These are phyloP conservation scores for Populus euphratica DNA, from an alignment of 345 rosid genomes.

Conservation along the genomic window DNA sequence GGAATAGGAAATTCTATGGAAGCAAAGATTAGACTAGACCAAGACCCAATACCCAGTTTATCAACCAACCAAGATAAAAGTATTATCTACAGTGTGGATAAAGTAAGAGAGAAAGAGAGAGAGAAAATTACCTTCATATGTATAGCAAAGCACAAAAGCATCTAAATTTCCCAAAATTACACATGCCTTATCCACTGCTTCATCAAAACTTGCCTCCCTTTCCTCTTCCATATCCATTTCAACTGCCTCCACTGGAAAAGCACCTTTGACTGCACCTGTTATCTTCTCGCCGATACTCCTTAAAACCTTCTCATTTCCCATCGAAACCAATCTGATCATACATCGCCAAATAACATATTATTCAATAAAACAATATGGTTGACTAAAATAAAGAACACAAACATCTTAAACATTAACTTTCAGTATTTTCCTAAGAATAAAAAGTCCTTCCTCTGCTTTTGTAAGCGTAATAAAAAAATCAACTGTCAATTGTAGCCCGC, in stretches of 20 bases:
- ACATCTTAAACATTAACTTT: neutral
- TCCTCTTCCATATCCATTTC: constrained; percentile 79
- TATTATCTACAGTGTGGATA: neutral
- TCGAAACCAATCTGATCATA: constrained; percentile 60
- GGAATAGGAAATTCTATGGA: neutral
- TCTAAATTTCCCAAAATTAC: constrained; percentile 52
- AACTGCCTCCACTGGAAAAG: constrained; percentile 47
- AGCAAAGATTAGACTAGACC: neutral
- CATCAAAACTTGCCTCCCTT: constrained; percentile 48
- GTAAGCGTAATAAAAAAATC: neutral
- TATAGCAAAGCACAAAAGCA: constrained; percentile 70
- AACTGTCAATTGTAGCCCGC: neutral
- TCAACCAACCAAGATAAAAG: neutral
- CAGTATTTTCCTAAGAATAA: neutral
- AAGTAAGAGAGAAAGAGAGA: neutral
- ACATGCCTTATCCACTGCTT: constrained; percentile 74
- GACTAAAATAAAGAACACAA: neutral
- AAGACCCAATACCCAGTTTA: neutral
- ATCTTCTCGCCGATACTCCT: constrained; percentile 41
- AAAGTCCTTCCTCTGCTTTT: neutral
- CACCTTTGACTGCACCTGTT: constrained; percentile 27
- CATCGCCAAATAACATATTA: neutral
- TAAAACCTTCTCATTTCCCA: constrained; percentile 64
- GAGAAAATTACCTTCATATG: constrained; percentile 58
- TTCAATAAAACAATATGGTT: neutral